phyloP scores from a whole-genome alignment of 2,329 filamentous ascomycete species.

The Colletotrichum higginsianum region DNA sequence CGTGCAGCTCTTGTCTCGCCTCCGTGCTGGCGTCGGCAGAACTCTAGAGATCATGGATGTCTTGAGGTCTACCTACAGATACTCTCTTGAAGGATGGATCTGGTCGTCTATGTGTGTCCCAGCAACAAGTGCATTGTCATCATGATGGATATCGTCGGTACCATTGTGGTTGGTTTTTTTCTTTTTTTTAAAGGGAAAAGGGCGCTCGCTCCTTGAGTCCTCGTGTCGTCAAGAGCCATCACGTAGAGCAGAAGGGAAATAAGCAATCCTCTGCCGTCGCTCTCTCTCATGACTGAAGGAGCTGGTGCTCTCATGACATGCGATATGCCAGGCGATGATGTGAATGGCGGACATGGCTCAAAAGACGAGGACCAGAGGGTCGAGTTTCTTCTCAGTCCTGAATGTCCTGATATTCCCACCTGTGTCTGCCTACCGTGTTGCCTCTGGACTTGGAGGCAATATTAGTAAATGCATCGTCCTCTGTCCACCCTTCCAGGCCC shows the following conservation, averaged over 20 bases:
- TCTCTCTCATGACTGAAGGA: too few species aligned
- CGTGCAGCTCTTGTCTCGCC: slow-evolving; percentile 7
- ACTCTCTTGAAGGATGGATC: not conserved
- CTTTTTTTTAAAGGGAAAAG: too few species aligned
- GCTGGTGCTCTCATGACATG: too few species aligned
- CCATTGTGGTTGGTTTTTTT: too few species aligned
- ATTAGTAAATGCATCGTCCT: not conserved
- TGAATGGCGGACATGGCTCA: not conserved
- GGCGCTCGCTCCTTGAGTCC: not conserved
- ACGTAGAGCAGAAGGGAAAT: not conserved
- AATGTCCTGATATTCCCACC: too few species aligned
- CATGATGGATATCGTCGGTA: not conserved
- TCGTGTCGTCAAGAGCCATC: not conserved
- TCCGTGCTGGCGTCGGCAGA: slow-evolving; percentile 1
- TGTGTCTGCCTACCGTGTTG: not conserved
- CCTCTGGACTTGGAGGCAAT: not conserved
- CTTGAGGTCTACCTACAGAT: too few species aligned
- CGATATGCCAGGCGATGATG: not conserved
- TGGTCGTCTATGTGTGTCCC: not conserved
- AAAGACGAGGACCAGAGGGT: not conserved
- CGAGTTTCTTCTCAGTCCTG: not conserved
- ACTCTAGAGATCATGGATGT: too few species aligned
- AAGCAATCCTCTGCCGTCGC: not conserved
- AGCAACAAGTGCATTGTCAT: not conserved
- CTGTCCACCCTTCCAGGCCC: not conserved